Evolutionary conservation across 2,329 filamentous ascomycete species (phyloP), one percentile per base, ranked within the genome.

Genomic region (Rasamsonia emersonii): DNA sequence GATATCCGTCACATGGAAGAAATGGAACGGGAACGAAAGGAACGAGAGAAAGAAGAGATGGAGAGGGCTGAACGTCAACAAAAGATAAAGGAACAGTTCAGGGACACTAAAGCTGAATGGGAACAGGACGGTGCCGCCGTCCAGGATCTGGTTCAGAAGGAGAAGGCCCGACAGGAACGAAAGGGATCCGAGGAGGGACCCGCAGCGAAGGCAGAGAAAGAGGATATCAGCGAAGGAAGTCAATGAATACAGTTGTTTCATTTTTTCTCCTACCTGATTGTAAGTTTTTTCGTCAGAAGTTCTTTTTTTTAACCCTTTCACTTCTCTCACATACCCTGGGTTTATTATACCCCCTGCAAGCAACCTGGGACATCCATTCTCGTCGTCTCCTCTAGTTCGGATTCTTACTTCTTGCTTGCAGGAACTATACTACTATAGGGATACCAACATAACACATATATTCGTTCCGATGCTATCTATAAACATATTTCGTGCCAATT

Each of bases 1-100:
- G 91, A 98, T 51, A 84, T 96, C 41, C 79, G 83, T 38, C 91
- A 96, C 53, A 98, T 98, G 91, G 89, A 88, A 67, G 86, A 95
- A 62, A 95, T 96, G 89, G 89, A 96, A 54, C 71, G 79, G 43
- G 88, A 96, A 55, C 77, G 82, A 34, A 71, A 83, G 42, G 77
- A 76, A 16, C 81, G 79, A 28, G 89, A 95, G 57, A 73, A 77
- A 18, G 86, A 91, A 56, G 85, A 93, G 52, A 73, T 75, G 45
- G 77, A 80, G 39, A 79, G 80, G 51, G 73, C 75, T 15, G 80
- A 86, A 39, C 75, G 77, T 35, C 68, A 79, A 45, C 79, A 85
- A 53, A 85, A 85, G 61, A 77, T 91, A 39, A 82, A 89, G 48
- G 77, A 85, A 33, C 71, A 82, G 28, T 95, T 93, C 53, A 75